These are phyloP conservation scores for Nigrograna mackinnonii DNA, from an alignment of 2,329 filamentous ascomycete genomes.

Conservation along the genomic window DNA sequence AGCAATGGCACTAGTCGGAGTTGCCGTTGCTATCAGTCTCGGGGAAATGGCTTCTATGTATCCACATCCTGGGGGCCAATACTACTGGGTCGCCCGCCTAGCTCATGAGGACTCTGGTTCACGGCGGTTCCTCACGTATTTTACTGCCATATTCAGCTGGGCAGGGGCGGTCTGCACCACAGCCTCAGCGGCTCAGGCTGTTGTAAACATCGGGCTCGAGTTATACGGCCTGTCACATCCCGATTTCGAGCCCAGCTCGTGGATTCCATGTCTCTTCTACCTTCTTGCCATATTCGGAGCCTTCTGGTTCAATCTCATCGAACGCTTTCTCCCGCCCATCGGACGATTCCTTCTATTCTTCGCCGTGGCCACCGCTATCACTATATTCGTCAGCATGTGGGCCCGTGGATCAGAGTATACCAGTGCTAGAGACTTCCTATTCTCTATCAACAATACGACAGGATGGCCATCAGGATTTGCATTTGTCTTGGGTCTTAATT, in stretches of 20 bases:
- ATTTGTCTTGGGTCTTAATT: conserved; percentile 67
- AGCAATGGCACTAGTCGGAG: neutral
- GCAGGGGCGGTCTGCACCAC: neutral
- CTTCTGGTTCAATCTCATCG: too few species aligned
- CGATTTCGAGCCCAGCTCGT: too few species aligned
- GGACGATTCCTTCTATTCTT: too few species aligned
- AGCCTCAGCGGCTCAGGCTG: too few species aligned
- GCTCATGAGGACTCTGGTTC: neutral
- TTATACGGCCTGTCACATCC: too few species aligned
- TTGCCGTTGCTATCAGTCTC: neutral
- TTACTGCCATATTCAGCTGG: neutral
- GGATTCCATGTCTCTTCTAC: too few species aligned
- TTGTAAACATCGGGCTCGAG: too few species aligned
- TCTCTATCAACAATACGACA: conserved; percentile 42
- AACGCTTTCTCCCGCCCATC: too few species aligned
- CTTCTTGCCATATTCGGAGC: too few species aligned
- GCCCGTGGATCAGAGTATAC: conserved; percentile 52
- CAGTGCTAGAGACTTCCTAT: conserved; percentile 38
- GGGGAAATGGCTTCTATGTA: neutral
- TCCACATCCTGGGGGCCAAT: neutral
- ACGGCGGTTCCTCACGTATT: neutral
- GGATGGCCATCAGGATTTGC: conserved; percentile 58
- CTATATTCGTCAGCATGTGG: conserved; percentile 55
- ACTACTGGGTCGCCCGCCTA: neutral
- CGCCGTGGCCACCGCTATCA: too few species aligned